These are phyloP conservation scores for Corchorus olitorius DNA, from an alignment of 345 rosid species.

Conservation along the genomic window DNA sequence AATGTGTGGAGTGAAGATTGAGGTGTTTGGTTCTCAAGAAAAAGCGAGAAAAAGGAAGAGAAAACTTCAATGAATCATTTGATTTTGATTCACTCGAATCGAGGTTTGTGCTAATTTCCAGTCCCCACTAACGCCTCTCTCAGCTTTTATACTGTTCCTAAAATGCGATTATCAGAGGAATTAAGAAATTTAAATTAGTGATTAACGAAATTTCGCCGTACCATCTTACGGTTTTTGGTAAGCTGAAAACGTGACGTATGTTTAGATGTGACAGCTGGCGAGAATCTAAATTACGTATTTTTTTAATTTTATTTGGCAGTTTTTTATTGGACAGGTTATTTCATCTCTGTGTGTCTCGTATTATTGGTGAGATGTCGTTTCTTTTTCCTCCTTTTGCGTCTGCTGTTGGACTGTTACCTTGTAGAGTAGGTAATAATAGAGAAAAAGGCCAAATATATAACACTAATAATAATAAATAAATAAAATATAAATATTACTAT, in stretches of 20 bases:
- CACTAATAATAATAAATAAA: too few relatives aligned
- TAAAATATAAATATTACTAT: too few relatives aligned
- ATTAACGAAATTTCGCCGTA: slow-evolving; percentile 8
- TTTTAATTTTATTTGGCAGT: not conserved
- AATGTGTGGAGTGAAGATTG: not conserved
- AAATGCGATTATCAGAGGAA: not conserved
- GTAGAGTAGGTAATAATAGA: too few relatives aligned
- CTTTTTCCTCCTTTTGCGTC: not conserved
- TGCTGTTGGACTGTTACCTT: not conserved
- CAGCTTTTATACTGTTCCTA: not conserved
- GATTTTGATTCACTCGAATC: not conserved
- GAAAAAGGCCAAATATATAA: too few relatives aligned
- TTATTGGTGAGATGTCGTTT: not conserved
- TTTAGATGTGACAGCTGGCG: not conserved
- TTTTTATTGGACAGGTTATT: not conserved
- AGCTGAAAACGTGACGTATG: not conserved
- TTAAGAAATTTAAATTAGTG: not conserved
- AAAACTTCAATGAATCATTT: not conserved
- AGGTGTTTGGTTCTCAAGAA: slow-evolving; percentile 7
- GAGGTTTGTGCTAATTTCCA: not conserved
- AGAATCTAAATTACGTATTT: not conserved
- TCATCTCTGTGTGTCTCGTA: not conserved
- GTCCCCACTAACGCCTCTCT: not conserved
- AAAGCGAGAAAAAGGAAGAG: not conserved
- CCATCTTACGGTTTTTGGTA: not conserved